Percentiles rank a stretch among this genome's conserved stretches.
phyloP scores from a whole-genome alignment of 2,329 filamentous ascomycete genomes.

The Colletotrichum sublineola region DNA sequence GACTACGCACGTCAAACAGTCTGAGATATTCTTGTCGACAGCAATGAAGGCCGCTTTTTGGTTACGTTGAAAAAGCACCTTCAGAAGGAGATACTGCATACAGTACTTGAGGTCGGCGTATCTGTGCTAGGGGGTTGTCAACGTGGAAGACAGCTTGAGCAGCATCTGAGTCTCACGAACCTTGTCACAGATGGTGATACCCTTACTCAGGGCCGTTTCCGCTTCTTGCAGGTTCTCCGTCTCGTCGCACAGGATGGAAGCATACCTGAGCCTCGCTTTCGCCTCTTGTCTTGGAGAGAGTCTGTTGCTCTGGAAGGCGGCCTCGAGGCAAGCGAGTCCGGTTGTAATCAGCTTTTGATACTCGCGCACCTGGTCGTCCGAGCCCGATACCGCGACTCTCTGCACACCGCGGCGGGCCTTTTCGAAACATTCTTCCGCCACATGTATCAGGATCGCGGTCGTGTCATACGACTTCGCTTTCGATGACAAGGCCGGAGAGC shows the following conservation, averaged over 20 bases:
- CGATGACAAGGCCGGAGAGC: slow-evolving; percentile 55
- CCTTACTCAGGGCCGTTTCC: slow-evolving; percentile 79
- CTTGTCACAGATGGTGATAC: slow-evolving; percentile 77
- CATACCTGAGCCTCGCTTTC: slow-evolving; percentile 77
- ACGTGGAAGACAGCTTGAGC: slow-evolving; percentile 11
- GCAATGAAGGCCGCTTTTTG: slow-evolving; percentile 80
- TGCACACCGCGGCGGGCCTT: slow-evolving; percentile 72
- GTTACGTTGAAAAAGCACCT: slow-evolving; percentile 78
- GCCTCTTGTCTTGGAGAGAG: slow-evolving; percentile 77
- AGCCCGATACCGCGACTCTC: slow-evolving; percentile 62
- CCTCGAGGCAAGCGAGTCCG: slow-evolving; percentile 79
- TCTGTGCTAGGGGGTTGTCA: slow-evolving; percentile 58
- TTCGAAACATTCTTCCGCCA: slow-evolving; percentile 81
- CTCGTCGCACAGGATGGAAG: slow-evolving; percentile 78
- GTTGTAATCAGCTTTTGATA: slow-evolving; percentile 81
- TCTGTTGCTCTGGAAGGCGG: slow-evolving; percentile 72
- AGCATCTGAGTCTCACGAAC: slow-evolving; percentile 51
- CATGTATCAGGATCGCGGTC: slow-evolving; percentile 73
- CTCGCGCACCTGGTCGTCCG: slow-evolving; percentile 67
- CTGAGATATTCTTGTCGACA: slow-evolving; percentile 76
- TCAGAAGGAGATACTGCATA: slow-evolving; percentile 80
- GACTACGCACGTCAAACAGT: slow-evolving; percentile 72
- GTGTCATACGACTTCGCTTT: slow-evolving; percentile 62
- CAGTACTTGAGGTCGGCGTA: slow-evolving; percentile 79
- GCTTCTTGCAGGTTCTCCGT: slow-evolving; percentile 82